These are phyloP conservation scores for Eremomyces bilateralis DNA, from an alignment of 495 filamentous ascomycete genomes.

Conservation along the genomic window DNA sequence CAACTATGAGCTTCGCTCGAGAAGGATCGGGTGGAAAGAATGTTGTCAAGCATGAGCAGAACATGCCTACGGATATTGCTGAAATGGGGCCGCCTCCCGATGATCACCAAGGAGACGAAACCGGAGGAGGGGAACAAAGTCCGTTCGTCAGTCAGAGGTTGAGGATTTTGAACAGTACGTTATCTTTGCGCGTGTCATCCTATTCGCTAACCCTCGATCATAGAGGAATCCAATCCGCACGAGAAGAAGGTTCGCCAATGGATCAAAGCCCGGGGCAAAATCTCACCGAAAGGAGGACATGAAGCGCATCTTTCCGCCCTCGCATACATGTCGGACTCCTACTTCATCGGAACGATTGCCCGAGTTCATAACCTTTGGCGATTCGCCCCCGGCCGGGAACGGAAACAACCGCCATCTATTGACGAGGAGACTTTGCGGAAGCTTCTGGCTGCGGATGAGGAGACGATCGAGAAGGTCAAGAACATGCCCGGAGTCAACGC, in stretches of 20 bases:
- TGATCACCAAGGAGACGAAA: neutral
- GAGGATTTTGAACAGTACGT: slow-evolving; percentile 27
- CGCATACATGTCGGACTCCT: slow-evolving; percentile 79
- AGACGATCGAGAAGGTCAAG: slow-evolving; percentile 9
- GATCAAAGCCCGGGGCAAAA: slow-evolving; percentile 52
- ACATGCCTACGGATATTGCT: slow-evolving; percentile 40
- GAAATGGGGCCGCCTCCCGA: too few species aligned
- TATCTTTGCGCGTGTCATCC: too few species aligned
- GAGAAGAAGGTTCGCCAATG: slow-evolving; percentile 55
- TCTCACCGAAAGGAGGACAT: slow-evolving; percentile 48
- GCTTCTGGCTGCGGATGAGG: slow-evolving; percentile 3
- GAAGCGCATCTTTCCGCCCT: slow-evolving; percentile 66
- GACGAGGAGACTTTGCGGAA: slow-evolving; percentile 22
- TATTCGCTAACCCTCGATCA: too few species aligned
- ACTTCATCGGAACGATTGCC: slow-evolving; percentile 75
- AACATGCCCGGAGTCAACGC: slow-evolving; percentile 17
- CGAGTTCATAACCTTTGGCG: slow-evolving; percentile 55
- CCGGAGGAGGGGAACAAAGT: slow-evolving; percentile 8
- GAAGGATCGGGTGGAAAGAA: slow-evolving; percentile 42
- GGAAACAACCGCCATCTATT: slow-evolving; percentile 6
- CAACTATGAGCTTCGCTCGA: slow-evolving; percentile 69
- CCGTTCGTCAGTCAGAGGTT: slow-evolving; percentile 37
- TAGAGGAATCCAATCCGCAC: slow-evolving; percentile 29
- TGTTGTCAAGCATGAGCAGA: slow-evolving; percentile 35
- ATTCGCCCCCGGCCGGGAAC: slow-evolving; percentile 20